Conservation (phyloP, 2,329 filamentous ascomycete genomes). For the Sarocladium strictum region DNA sequence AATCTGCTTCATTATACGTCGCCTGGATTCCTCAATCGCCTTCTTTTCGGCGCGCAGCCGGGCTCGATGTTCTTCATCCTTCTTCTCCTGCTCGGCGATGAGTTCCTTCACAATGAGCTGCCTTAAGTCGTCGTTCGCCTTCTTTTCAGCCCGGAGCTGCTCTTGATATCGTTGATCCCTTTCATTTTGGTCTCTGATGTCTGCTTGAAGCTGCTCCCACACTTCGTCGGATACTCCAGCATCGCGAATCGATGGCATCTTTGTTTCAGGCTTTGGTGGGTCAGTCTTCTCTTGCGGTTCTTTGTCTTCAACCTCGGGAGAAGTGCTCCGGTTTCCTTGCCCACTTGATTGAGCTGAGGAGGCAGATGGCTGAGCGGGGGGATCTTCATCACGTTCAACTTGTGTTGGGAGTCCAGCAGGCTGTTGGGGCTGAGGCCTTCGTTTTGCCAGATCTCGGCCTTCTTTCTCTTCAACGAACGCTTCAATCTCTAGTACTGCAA, state of each 20-base stretch:
- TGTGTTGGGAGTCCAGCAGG: background rate
- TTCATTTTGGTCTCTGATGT: constrained; percentile 33
- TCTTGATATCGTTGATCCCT: constrained; percentile 29
- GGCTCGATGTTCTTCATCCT: constrained; percentile 26
- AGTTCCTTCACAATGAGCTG: constrained; percentile 31
- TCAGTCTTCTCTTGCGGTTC: too few species aligned
- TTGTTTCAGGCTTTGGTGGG: too few species aligned
- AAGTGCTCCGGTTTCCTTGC: too few species aligned
- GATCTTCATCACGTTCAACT: too few species aligned
- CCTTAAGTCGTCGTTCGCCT: constrained; percentile 20
- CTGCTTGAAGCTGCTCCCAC: constrained; percentile 54
- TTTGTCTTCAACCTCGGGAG: too few species aligned
- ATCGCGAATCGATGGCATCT: constrained; percentile 42
- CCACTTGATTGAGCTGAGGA: too few species aligned
- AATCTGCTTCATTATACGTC: background rate
- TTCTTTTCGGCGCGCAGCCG: too few species aligned
- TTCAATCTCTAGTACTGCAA: constrained; percentile 15
- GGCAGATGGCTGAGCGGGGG: too few species aligned
- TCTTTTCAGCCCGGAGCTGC: constrained; percentile 21
- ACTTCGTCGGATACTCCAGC: constrained; percentile 51
- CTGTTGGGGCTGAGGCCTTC: too few species aligned
- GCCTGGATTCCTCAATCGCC: constrained; percentile 15
- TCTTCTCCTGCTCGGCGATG: constrained; percentile 25
- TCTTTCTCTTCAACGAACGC: constrained; percentile 18
- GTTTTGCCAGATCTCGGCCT: background rate